phyloP scores from a whole-genome alignment of 371 early-diverging fungal species.

The Syncephalis plumigaleata region DNA sequence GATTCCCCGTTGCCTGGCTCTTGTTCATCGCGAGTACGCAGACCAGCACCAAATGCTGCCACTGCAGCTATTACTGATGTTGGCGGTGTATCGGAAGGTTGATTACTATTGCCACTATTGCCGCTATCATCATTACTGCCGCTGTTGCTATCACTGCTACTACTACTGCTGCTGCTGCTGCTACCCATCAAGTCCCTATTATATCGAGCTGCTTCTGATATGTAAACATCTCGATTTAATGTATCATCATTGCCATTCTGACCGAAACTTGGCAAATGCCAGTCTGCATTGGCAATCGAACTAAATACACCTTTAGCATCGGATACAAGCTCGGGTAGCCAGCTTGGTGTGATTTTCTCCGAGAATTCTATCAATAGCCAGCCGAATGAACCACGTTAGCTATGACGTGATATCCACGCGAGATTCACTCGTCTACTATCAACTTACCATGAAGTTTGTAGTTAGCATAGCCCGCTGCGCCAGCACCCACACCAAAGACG shows the following conservation, averaged over 20 bases:
- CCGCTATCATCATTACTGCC: constrained; percentile 12
- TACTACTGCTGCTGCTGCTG: constrained; percentile 9
- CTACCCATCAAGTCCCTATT: too few relatives aligned
- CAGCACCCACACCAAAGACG: constrained; percentile 26
- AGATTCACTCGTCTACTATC: not conserved
- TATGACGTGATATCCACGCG: constrained; percentile 11
- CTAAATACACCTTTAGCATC: too few relatives aligned
- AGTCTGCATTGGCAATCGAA: constrained; percentile 10
- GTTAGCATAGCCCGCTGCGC: constrained; percentile 31
- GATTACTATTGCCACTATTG: constrained; percentile 6
- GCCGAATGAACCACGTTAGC: constrained; percentile 4
- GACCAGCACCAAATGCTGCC: not conserved
- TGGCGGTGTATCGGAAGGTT: constrained; percentile 11
- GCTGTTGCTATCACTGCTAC: constrained; percentile 9
- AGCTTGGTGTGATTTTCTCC: constrained; percentile 7
- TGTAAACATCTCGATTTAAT: constrained; percentile 9
- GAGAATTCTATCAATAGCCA: constrained; percentile 3
- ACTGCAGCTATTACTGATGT: constrained; percentile 1
- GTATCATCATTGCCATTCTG: not conserved
- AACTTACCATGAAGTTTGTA: constrained; percentile 31
- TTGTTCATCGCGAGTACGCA: not conserved
- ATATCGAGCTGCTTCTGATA: too few relatives aligned
- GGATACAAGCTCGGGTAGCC: not conserved
- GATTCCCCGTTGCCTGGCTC: not conserved
- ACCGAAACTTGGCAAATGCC: constrained; percentile 4